A percentile compares a stretch with the other conserved stretches of the same genome.
phyloP scores from a whole-genome alignment of 2,329 filamentous ascomycete genomes.

The Monilinia fructigena region DNA sequence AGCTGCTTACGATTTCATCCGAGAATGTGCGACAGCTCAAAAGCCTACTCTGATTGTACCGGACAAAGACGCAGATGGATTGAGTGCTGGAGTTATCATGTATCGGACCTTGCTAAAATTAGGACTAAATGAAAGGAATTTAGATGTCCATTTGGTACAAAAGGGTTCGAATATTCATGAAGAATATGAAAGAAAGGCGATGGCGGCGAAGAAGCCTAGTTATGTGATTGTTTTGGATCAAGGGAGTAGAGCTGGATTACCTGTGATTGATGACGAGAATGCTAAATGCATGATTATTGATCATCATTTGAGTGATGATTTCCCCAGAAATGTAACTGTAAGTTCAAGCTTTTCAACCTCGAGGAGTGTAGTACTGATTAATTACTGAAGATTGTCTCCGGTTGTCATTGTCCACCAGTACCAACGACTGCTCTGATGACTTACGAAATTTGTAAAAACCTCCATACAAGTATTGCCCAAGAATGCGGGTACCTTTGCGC shows the following conservation, averaged over 20 bases:
- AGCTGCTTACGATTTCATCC: slow-evolving; percentile 55
- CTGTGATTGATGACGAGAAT: slow-evolving; percentile 51
- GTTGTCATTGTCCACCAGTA: slow-evolving; percentile 63
- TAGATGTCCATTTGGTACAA: slow-evolving; percentile 57
- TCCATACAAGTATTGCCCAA: slow-evolving; percentile 51
- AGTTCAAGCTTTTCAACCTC: neutral
- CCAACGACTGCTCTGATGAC: slow-evolving; percentile 64
- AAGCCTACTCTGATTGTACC: slow-evolving; percentile 60
- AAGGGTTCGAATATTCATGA: slow-evolving; percentile 61
- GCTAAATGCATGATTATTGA: slow-evolving; percentile 59
- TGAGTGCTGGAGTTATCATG: slow-evolving; percentile 63
- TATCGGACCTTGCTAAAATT: slow-evolving; percentile 58
- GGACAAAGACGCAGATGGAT: slow-evolving; percentile 68
- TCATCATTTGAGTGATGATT: slow-evolving; percentile 59
- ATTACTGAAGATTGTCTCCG: slow-evolving; percentile 52
- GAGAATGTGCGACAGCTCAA: slow-evolving; percentile 52
- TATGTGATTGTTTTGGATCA: slow-evolving; percentile 67
- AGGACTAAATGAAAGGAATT: slow-evolving; percentile 52
- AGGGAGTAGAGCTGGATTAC: slow-evolving; percentile 55
- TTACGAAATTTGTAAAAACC: slow-evolving; percentile 58
- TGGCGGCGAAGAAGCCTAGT: slow-evolving; percentile 50
- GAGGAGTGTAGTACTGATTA: neutral
- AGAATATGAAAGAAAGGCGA: slow-evolving; percentile 50
- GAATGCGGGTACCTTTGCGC: slow-evolving; percentile 61
- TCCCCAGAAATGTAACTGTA: slow-evolving; percentile 47